Conservation (phyloP, 768 basidiomycete genomes). For the Collybia sordida region DNA sequence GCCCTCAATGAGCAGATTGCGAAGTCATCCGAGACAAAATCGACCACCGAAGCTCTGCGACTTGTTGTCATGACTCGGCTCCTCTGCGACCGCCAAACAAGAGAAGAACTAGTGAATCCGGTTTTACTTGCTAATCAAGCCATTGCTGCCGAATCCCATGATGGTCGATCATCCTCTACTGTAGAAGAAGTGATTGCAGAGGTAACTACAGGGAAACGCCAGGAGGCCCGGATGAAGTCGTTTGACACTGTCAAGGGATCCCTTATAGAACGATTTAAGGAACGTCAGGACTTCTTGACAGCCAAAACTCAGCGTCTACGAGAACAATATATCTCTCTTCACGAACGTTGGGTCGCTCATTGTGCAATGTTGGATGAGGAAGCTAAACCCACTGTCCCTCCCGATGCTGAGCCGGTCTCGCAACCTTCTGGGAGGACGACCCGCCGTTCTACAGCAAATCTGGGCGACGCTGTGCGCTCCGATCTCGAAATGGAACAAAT, state of each 20-base stretch:
- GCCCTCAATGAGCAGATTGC: conserved; percentile 32
- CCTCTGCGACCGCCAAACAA: conserved; percentile 57
- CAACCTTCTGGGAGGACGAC: conserved; percentile 60
- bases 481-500: conserved; percentile 98
- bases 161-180: conserved; percentile 27
- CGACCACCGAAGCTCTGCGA: conserved; percentile 60
- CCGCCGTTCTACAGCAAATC: conserved; percentile 64
- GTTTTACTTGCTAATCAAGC: conserved; percentile 61
- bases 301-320: conserved; percentile 59
- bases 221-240: conserved; percentile 30
- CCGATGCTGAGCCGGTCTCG: conserved; percentile 32
- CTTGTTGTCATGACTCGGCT: conserved; percentile 63
- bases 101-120: conserved; percentile 61
- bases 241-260: conserved; percentile 45
- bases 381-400: conserved; percentile 38
- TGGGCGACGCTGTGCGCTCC: conserved; percentile 89
- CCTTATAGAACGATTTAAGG: conserved; percentile 53
- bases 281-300: conserved; percentile 46
- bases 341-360: conserved; percentile 72
- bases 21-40: conserved; percentile 36
- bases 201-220: conserved; percentile 35
- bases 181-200: conserved; percentile 49
- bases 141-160: conserved; percentile 32
- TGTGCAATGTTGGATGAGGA: conserved; percentile 69
- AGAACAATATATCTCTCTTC: conserved; percentile 64